Percentiles rank a stretch among this genome's conserved stretches.
Conservation (phyloP, 139 green algal species). For the Chloropicon primus region DNA sequence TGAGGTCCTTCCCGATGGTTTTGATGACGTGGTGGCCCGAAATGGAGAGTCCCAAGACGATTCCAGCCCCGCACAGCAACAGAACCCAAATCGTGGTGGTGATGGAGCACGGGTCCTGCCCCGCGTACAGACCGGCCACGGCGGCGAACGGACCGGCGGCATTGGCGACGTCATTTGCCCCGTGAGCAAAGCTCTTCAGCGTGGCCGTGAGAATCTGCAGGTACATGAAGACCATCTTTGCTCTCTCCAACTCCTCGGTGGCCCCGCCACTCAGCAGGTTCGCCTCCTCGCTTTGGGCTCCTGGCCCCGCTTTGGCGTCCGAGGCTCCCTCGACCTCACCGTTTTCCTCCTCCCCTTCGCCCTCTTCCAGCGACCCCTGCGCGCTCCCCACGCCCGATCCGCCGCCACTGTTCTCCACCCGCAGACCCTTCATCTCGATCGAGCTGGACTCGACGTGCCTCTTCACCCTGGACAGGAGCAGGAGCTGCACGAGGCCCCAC, state of each 20-base stretch:
- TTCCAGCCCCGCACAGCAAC: constrained; percentile 45
- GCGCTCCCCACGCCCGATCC: too few species aligned
- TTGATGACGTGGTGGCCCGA: constrained; percentile 62
- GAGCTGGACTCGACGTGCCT: neutral
- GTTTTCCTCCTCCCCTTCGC: neutral
- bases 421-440: neutral
- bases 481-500: neutral
- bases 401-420: too few species aligned
- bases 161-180: constrained; percentile 33
- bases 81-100: constrained; percentile 55
- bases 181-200: constrained; percentile 23
- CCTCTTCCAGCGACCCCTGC: neutral
- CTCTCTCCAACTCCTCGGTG: constrained; percentile 11
- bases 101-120: constrained; percentile 4
- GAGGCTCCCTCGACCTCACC: neutral
- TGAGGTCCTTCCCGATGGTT: constrained; percentile 40
- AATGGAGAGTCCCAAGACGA: constrained; percentile 56
- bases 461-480: neutral
- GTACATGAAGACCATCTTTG: constrained; percentile 12
- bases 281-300: neutral
- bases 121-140: constrained; percentile 2
- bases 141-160: constrained; percentile 39
- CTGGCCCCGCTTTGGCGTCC: neutral
- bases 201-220: constrained; percentile 15
- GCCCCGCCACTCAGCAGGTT: neutral